Evolutionary conservation across 805 yeast species (phyloP).

Genomic region (Jamesozyma hellenica): DNA sequence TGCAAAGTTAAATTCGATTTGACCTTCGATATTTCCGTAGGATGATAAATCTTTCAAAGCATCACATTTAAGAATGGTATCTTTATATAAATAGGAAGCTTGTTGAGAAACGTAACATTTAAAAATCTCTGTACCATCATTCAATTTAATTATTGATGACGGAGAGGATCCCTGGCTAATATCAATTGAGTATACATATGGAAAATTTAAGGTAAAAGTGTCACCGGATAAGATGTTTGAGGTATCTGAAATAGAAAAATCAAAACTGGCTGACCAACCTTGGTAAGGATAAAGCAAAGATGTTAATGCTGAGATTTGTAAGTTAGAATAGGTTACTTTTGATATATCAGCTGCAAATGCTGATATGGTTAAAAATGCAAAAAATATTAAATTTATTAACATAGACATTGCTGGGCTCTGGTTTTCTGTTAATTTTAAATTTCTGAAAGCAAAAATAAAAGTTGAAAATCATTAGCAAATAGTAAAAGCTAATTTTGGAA

Average conservation of each 20-base stretch:
- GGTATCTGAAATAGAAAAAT: slow-evolving; percentile 16
- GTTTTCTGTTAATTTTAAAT: too few relatives aligned
- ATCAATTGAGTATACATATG: slow-evolving; percentile 29
- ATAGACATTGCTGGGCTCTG: too few relatives aligned
- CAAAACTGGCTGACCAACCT: slow-evolving; percentile 30
- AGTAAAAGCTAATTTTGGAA: too few relatives aligned
- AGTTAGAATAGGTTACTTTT: slow-evolving; percentile 8
- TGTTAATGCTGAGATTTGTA: slow-evolving; percentile 9
- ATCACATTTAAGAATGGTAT: slow-evolving; percentile 26
- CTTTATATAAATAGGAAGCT: slow-evolving; percentile 27
- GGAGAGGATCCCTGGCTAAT: slow-evolving; percentile 17
- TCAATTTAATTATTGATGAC: slow-evolving; percentile 9
- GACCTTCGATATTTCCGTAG: slow-evolving; percentile 20
- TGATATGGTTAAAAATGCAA: not conserved
- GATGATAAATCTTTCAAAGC: slow-evolving; percentile 15
- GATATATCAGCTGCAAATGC: slow-evolving; percentile 5
- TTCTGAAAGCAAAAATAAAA: too few relatives aligned
- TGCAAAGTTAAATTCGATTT: slow-evolving; percentile 22
- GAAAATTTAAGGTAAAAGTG: slow-evolving; percentile 21
- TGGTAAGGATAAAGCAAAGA: slow-evolving; percentile 16
- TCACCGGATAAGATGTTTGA: slow-evolving; percentile 19
- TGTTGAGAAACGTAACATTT: slow-evolving; percentile 28
- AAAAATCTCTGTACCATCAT: slow-evolving; percentile 23
- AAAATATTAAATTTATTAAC: too few relatives aligned
- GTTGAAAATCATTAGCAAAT: too few relatives aligned